These are phyloP conservation scores for Colletotrichum lentis DNA, from an alignment of 2,329 filamentous ascomycete genomes.

Conservation along the genomic window DNA sequence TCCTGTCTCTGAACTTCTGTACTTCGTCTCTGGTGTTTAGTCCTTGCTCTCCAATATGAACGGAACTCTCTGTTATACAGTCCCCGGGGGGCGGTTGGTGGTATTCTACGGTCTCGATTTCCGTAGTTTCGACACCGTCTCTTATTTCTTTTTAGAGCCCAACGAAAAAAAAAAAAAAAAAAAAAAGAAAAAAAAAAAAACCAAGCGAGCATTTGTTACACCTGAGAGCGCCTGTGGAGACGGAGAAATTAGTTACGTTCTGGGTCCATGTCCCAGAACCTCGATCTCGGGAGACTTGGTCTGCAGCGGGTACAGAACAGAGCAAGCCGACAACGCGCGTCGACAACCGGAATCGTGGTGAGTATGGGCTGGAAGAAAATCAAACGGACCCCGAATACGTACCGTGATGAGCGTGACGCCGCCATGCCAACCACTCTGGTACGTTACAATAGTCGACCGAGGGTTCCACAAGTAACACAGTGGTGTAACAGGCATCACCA, in stretches of 20 bases:
- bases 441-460: slow-evolving; percentile 23
- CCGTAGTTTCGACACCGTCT: not conserved
- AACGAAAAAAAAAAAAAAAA: too few relatives aligned
- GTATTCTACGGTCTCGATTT: too few relatives aligned
- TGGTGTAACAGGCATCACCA: slow-evolving; percentile 10
- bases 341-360: not conserved
- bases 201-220: not conserved
- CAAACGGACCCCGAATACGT: not conserved
- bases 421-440: not conserved
- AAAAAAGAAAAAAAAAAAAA: too few relatives aligned
- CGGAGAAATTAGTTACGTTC: not conserved
- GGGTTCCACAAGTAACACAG: slow-evolving; percentile 14
- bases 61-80: too few relatives aligned
- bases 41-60: too few relatives aligned
- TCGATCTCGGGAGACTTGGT: slow-evolving; percentile 18
- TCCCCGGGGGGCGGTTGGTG: not conserved
- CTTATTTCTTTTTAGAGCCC: not conserved
- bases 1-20: too few relatives aligned
- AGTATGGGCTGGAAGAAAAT: not conserved
- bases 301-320: not conserved
- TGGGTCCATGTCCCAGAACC: slow-evolving; percentile 6
- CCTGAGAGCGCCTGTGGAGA: not conserved
- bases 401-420: not conserved
- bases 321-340: not conserved
- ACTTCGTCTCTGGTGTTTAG: too few relatives aligned